A percentile compares a stretch with the other conserved stretches of the same genome.
Evolutionary conservation across 768 basidiomycete species (phyloP).

Genomic region (Boletellus emodensis): DNA sequence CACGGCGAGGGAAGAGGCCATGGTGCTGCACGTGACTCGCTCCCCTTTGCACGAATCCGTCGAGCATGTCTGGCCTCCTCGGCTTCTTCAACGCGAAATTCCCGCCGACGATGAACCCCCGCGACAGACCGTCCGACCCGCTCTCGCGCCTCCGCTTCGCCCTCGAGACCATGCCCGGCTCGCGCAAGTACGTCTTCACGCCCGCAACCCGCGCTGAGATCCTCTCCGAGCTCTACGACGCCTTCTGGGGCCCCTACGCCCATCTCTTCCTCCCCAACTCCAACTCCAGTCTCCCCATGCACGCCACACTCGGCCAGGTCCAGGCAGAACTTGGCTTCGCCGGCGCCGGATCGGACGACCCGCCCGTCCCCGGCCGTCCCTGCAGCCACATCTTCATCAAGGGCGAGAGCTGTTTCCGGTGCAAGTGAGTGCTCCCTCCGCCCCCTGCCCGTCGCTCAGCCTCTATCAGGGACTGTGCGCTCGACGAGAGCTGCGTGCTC

Average conservation of each 20-base stretch:
- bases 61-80: slow-evolving; percentile 40
- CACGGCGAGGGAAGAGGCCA: slow-evolving; percentile 22
- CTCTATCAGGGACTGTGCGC: slow-evolving; percentile 73
- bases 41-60: too few relatives aligned
- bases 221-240: slow-evolving; percentile 73
- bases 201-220: slow-evolving; percentile 74
- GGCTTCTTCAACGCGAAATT: slow-evolving; percentile 48
- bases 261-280: slow-evolving; percentile 69
- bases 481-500: slow-evolving; percentile 86
- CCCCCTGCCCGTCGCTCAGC: background rate
- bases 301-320: slow-evolving; percentile 64
- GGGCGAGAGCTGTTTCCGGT: slow-evolving; percentile 89
- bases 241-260: slow-evolving; percentile 76
- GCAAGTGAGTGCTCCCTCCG: slow-evolving; percentile 62
- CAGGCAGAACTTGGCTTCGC: slow-evolving; percentile 56
- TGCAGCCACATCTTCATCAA: slow-evolving; percentile 87
- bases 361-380: slow-evolving; percentile 61
- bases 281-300: slow-evolving; percentile 57
- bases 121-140: slow-evolving; percentile 56
- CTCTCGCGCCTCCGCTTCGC: slow-evolving; percentile 70
- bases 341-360: slow-evolving; percentile 58
- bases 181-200: slow-evolving; percentile 73
- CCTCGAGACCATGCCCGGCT: slow-evolving; percentile 77
- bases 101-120: slow-evolving; percentile 49
- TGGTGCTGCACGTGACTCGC: too few relatives aligned